Evolutionary conservation across 495 filamentous ascomycete species (phyloP).

Genomic region (Aspergillus wentii): DNA sequence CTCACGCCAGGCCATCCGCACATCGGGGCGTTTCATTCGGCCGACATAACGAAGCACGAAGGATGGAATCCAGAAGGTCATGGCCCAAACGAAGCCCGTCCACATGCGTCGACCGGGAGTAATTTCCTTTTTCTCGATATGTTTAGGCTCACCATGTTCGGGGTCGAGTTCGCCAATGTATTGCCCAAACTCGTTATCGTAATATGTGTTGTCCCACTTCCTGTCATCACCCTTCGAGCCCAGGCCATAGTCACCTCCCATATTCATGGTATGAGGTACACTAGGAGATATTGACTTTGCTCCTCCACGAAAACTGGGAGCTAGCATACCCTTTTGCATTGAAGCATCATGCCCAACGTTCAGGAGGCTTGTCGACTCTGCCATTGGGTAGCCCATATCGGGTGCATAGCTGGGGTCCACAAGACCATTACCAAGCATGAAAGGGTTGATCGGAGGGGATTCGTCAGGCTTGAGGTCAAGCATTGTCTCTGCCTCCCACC

Average conservation of each 20-base stretch:
- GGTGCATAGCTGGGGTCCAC: conserved; percentile 25
- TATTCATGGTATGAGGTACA: conserved; percentile 54
- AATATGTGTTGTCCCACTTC: conserved; percentile 63
- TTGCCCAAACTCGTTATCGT: conserved; percentile 53
- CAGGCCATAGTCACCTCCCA: conserved; percentile 77
- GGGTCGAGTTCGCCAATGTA: conserved; percentile 62
- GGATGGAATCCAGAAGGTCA: conserved; percentile 95
- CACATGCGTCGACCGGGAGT: conserved; percentile 63
- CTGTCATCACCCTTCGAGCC: conserved; percentile 78
- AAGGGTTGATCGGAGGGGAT: conserved; percentile 18
- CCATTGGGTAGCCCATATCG: conserved; percentile 36
- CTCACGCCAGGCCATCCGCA: conserved; percentile 95
- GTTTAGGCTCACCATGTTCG: conserved; percentile 68
- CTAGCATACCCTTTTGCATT: conserved; percentile 55
- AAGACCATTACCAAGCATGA: conserved; percentile 28
- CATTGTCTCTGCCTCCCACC: conserved; percentile 98
- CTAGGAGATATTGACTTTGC: conserved; percentile 74
- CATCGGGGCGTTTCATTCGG: conserved; percentile 95
- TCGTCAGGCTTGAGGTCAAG: conserved; percentile 79
- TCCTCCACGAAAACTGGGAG: conserved; percentile 47
- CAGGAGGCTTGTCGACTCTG: conserved; percentile 56
- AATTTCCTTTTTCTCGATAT: conserved; percentile 66
- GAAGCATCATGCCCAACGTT: conserved; percentile 68
- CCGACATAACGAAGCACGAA: conserved; percentile 74
- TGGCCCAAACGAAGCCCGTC: conserved; percentile 74